Percentiles rank a stretch among this genome's conserved stretches.
phyloP scores from a whole-genome alignment of 345 rosid species.

The Salix caprea region DNA sequence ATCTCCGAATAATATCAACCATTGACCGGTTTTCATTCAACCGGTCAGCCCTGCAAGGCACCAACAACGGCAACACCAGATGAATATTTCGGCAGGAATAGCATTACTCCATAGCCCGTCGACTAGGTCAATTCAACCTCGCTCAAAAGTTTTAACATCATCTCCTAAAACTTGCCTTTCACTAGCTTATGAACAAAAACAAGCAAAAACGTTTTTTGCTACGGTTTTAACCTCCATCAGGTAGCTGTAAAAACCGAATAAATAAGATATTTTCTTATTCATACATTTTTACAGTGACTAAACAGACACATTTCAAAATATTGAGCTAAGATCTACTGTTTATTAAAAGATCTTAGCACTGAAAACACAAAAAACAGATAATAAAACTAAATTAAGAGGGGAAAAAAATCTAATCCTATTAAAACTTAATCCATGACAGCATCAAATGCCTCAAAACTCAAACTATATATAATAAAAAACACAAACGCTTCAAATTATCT shows the following conservation, averaged over 20 bases:
- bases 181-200: background rate
- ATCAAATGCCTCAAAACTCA: background rate
- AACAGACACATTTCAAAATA: background rate
- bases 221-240: background rate
- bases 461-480: background rate
- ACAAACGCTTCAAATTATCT: background rate
- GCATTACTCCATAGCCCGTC: background rate
- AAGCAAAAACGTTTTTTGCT: background rate
- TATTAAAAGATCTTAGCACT: background rate
- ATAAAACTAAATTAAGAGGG: background rate
- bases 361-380: background rate
- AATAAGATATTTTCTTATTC: background rate
- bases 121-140: background rate
- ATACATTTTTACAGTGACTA: background rate
- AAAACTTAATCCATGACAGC: background rate
- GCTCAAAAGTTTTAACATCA: background rate
- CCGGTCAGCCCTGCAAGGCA: background rate
- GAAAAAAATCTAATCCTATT: background rate
- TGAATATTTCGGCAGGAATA: background rate
- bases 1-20: background rate
- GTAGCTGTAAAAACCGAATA: background rate
- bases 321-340: background rate
- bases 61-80: background rate
- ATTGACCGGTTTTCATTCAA: background rate
- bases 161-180: background rate